Conservation (phyloP, 768 basidiomycete genomes). For the Collybia nuda region DNA sequence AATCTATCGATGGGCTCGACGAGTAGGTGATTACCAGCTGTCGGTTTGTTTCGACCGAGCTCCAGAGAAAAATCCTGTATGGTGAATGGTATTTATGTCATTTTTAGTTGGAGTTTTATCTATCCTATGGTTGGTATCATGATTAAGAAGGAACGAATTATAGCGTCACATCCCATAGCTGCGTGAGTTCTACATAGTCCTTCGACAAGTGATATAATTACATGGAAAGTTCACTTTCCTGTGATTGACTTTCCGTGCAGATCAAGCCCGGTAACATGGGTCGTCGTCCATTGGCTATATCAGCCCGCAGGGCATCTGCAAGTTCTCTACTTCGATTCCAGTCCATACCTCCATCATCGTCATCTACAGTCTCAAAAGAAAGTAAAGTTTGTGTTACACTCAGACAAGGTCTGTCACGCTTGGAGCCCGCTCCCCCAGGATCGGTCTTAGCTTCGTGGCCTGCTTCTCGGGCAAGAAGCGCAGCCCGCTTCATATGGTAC, state of each 20-base stretch:
- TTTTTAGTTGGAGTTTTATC: neutral
- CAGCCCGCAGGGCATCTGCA: slow-evolving; percentile 25
- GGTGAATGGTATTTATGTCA: slow-evolving; percentile 8
- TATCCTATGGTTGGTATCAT: no score
- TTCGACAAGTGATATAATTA: neutral
- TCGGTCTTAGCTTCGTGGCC: slow-evolving; percentile 6
- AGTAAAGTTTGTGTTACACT: slow-evolving; percentile 13
- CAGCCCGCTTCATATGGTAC: slow-evolving; percentile 25
- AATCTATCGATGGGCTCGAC: slow-evolving; percentile 21
- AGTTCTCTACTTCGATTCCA: slow-evolving; percentile 35
- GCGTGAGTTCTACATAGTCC: no score
- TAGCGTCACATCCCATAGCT: no score
- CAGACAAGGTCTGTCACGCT: neutral
- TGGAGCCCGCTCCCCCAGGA: neutral
- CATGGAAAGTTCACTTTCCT: neutral
- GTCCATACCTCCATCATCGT: slow-evolving; percentile 30
- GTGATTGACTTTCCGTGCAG: slow-evolving; percentile 27
- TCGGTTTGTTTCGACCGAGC: slow-evolving; percentile 23
- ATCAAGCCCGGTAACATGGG: slow-evolving; percentile 27
- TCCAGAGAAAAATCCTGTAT: slow-evolving; percentile 18
- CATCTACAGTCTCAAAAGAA: slow-evolving; percentile 26
- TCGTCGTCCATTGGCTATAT: slow-evolving; percentile 25
- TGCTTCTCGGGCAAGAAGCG: slow-evolving; percentile 13
- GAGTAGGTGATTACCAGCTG: slow-evolving; percentile 19
- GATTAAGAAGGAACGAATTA: no score